Conservation (phyloP, 371 early-diverging fungal genomes). For the Coemansia linderi region DNA sequence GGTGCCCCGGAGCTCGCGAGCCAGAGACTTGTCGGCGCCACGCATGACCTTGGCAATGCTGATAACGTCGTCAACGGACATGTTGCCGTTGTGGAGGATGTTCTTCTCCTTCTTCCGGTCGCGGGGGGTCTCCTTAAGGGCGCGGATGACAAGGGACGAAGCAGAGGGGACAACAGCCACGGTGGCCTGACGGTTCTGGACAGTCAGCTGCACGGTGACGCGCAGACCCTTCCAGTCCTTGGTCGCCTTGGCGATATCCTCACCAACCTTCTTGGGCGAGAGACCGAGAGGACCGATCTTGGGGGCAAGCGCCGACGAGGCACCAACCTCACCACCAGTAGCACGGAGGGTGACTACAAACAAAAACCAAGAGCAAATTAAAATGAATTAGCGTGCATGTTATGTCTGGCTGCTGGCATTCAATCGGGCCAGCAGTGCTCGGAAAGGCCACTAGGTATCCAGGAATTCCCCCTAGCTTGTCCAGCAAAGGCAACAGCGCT, state of each 20-base stretch:
- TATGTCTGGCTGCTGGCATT: background rate
- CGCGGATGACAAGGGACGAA: constrained; percentile 97
- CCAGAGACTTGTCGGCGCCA: constrained; percentile 80
- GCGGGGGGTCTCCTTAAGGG: constrained; percentile 98
- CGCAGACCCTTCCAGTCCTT: constrained; percentile 98
- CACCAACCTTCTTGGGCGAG: constrained; percentile 99
- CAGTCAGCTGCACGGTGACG: constrained; percentile 97
- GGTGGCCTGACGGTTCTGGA: constrained; percentile 99
- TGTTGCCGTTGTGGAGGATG: constrained; percentile 83
- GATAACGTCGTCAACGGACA: constrained; percentile 85
- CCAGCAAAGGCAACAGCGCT: background rate
- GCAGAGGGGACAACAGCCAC: constrained; percentile 98
- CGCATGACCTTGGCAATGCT: constrained; percentile 97
- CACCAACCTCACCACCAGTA: constrained; percentile 99
- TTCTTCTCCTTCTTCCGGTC: constrained; percentile 99
- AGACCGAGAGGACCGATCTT: constrained; percentile 99
- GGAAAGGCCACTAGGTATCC: background rate
- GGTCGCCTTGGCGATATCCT: constrained; percentile 99
- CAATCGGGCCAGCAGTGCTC: background rate
- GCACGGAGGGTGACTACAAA: constrained; percentile 85
- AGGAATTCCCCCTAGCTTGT: background rate
- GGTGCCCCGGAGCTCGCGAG: constrained; percentile 87
- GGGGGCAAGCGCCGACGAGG: constrained; percentile 98
- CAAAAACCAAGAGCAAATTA: background rate
- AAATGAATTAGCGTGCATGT: background rate